Evolutionary conservation across 148 eudicot species (phyloP).

Genomic region (Vaccinium corymbosum): DNA sequence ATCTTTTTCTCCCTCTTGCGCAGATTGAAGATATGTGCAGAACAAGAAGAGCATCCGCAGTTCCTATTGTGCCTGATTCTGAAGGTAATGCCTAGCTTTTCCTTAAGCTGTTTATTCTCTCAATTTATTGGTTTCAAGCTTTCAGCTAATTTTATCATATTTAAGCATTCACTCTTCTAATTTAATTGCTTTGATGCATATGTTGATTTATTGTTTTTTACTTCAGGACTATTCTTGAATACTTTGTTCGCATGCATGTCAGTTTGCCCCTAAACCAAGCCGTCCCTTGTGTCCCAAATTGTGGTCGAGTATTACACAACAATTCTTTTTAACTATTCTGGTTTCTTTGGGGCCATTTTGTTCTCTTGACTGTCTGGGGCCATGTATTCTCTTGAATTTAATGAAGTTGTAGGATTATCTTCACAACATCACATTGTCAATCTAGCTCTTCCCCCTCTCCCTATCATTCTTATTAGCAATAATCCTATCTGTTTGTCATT

Average conservation of each 20-base stretch:
- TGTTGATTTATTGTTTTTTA: background rate
- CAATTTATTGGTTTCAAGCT: background rate
- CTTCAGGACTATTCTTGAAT: background rate
- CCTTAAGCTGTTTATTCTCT: background rate
- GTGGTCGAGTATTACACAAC: background rate
- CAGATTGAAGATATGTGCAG: conserved; percentile 90
- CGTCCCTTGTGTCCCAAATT: no score
- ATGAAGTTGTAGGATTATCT: no score
- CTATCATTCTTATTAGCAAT: no score
- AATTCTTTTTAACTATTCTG: background rate
- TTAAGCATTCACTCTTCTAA: conserved; percentile 9
- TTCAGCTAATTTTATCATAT: background rate
- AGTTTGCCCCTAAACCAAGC: background rate
- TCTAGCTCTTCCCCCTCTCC: no score
- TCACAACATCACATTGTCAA: no score
- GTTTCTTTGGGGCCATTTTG: no score
- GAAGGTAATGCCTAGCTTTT: conserved; percentile 48
- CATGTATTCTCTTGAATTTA: no score
- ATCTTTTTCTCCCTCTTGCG: conserved; percentile 14
- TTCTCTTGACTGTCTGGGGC: no score
- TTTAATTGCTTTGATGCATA: background rate
- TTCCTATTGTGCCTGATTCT: conserved; percentile 86
- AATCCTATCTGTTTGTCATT: no score
- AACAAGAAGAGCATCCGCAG: conserved; percentile 55
- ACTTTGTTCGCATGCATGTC: background rate